Evolutionary conservation across 2,329 filamentous ascomycete species (phyloP), one percentile per base, ranked within the genome.

Genomic region (Ilyonectria destructans): DNA sequence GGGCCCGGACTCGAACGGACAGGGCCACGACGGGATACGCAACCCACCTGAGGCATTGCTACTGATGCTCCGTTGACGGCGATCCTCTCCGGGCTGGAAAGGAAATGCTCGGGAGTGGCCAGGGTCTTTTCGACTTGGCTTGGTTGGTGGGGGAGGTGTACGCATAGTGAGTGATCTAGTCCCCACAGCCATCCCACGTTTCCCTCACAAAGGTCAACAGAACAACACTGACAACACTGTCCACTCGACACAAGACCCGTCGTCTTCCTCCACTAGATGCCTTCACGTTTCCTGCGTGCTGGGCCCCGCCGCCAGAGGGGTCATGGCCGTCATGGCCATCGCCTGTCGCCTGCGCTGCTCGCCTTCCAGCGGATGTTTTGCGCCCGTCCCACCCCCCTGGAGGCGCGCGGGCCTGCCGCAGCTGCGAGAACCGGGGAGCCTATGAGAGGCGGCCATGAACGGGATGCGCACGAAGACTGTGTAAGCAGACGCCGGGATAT

Each of bases 381-480:
- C 40, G 17, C 40, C 17, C 40, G n/a, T n/a, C 40, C 40, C 40
- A 43, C 40, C 4, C 40, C 40, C 15, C 40, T n/a, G 37, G 40
- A 43, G n/a, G 40, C 40, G 37, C 43, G 19, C 45, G 45, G 45
- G 45, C 45, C 45, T 23, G 19, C 45, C 12, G 45, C 45, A 23
- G n/a, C 56, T 55, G 62, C 49, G 46, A 60, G 33, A 46, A 15
- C 21, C 21, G 62, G 56, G 62, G 51, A 56, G 57, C 62, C 62
- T 56, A 65, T 60, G 56, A 56, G 57, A 15, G 21, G 21, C 31
- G 13, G 15, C 9, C 26, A 21, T 35, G 48, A n/a, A n/a, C n/a
- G 17, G 49, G 17, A 51, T 51, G 48, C 15, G 48, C 15, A 31
- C 48, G 26, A 33, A n/a, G 5, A 19, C 51, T 15, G 17, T 52